Base-by-base conservation (phyloP, 2,329 filamentous ascomycete species). In the Pestalotiopsis sp. region DNA sequence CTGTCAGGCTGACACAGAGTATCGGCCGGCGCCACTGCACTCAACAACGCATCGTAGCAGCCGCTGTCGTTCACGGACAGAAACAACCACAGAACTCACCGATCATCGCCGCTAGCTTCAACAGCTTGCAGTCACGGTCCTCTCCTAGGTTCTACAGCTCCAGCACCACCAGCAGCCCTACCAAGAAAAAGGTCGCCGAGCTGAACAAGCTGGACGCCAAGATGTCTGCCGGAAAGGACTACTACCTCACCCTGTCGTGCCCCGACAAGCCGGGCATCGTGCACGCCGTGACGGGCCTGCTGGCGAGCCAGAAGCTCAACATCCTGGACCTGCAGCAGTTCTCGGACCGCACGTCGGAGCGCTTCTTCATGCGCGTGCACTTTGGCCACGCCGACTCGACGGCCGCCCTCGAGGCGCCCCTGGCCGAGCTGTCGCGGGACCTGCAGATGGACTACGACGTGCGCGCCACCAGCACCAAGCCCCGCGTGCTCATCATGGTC, bases 321-420 rank as follows among this genome's bases (percentile, higher is more conserved):
- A 93, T 96, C 78, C 84, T 95, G 72, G 92, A 96, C 81, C 88
- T 94, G 72, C 93, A 94, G 82, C 93, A 96, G 82, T 96, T 93
- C 84, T 92, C 90, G 57, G 93, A 95, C 81, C 88, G 90, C 31
- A 87, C 85, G 27, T 92, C 91, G 23, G 83, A 92, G 77, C 91
- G 87, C 68, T 96, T 96, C 85, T 96, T 96, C 83, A 95, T 96
- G 93, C 89, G 93, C 78, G 92, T 95, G 74, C 93, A 95, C 80
- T 95, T 95, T 75, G 91, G 89, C 11, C 88, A 91, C 70, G 85
- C 84, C 6, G 79, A 78, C 69, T 85, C 81, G 70, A 87, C 84
- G 63, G 83, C 83, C 23, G 81, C 87, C 71, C 82, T 94, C 62
- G 79, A 77, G 7, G 79, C 78, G 68, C 85, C 88, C 6, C 91